Conservation (phyloP, 1,284 basidiomycete genomes). For the Sporisorium graminicola region DNA sequence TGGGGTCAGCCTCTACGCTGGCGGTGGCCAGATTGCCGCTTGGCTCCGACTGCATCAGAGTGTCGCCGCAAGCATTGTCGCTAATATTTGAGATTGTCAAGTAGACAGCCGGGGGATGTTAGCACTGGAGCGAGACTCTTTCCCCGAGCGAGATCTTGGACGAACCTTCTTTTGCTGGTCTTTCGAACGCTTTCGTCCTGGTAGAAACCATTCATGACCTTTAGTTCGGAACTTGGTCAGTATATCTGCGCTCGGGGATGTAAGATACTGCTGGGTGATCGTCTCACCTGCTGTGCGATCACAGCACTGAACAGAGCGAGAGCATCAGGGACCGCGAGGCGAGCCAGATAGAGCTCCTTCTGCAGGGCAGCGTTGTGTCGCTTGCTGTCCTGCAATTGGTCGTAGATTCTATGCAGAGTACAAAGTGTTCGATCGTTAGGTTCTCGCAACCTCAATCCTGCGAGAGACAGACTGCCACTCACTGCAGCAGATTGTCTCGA, state of each 20-base stretch:
- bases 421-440: not conserved
- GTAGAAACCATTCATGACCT: not conserved
- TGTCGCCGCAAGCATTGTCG: too few relatives aligned
- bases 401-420: conserved; percentile 13
- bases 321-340: conserved; percentile 19
- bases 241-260: not conserved
- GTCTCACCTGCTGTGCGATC: conserved; percentile 21
- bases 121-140: not conserved
- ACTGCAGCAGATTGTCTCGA: conserved; percentile 44
- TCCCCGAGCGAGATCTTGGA: not conserved
- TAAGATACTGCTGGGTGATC: too few relatives aligned
- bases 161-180: conserved; percentile 10
- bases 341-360: conserved; percentile 22
- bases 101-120: not conserved
- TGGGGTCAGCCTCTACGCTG: not conserved
- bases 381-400: conserved; percentile 26
- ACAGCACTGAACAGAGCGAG: conserved; percentile 25
- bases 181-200: not conserved
- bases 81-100: not conserved
- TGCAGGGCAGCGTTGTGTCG: conserved; percentile 27
- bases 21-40: not conserved
- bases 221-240: not conserved
- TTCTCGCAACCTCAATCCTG: not conserved
- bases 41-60: not conserved
- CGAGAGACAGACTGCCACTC: not conserved